phyloP scores from a whole-genome alignment of 805 yeast species.

The Ogataea polymorpha region DNA sequence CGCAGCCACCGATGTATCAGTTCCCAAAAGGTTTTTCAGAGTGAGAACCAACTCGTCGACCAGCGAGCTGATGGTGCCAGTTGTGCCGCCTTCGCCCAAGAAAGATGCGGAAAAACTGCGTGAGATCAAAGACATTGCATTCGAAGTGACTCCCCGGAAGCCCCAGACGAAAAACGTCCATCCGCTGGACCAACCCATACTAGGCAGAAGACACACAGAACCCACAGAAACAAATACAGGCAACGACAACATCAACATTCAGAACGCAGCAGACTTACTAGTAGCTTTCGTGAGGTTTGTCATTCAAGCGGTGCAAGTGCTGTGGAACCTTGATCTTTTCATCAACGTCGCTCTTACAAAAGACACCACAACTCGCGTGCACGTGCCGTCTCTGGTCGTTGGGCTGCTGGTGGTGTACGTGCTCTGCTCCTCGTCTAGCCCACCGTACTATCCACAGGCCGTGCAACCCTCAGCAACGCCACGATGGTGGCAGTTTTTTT shows the following conservation, averaged over 20 bases:
- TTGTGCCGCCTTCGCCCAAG: conserved; percentile 2
- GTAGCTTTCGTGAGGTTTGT: conserved; percentile 8
- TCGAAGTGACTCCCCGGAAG: conserved; percentile 23
- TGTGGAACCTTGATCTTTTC: conserved; percentile 30
- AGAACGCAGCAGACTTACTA: conserved; percentile 15
- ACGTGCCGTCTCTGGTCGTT: conserved; percentile 25
- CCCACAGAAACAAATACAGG: background rate
- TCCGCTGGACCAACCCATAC: conserved; percentile 33
- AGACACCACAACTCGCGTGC: conserved; percentile 22
- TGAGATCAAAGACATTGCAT: conserved; percentile 30
- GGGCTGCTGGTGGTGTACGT: conserved; percentile 15
- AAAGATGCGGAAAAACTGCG: conserved; percentile 14
- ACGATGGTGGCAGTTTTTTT: conserved; percentile 7
- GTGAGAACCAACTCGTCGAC: conserved; percentile 14
- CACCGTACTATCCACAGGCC: conserved; percentile 13
- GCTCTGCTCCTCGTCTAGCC: conserved; percentile 8
- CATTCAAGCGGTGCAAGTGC: conserved; percentile 5
- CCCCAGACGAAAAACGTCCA: conserved; percentile 23
- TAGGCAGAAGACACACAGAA: conserved; percentile 3
- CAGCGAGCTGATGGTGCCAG: conserved; percentile 10
- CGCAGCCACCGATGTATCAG: conserved; percentile 6
- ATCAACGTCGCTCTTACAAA: conserved; percentile 25
- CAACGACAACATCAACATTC: background rate
- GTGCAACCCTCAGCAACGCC: conserved; percentile 7
- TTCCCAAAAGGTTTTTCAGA: conserved; percentile 13